phyloP scores from a whole-genome alignment of 352 stramenopile species.

The Globisporangium nunn region DNA sequence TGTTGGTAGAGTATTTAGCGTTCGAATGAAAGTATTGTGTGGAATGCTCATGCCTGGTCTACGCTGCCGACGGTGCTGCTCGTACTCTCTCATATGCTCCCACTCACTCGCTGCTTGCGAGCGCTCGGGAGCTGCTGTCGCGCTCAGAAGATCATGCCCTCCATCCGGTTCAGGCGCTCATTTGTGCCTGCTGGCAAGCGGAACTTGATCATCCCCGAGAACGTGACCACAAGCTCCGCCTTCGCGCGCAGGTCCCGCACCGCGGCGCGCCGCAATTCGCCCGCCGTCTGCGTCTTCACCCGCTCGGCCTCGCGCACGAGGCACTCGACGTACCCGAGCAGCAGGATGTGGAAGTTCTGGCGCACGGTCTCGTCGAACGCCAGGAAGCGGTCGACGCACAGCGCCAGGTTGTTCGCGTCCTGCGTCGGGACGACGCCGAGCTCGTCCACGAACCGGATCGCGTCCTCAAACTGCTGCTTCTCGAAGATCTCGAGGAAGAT shows the following conservation, averaged over 20 bases:
- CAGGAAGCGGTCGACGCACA: constrained; percentile 81
- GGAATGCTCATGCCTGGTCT: background rate
- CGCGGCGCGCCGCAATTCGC: constrained; percentile 38
- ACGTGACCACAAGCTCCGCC: constrained; percentile 79
- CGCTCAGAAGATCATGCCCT: constrained; percentile 81
- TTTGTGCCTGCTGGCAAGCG: constrained; percentile 73
- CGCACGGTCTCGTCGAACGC: constrained; percentile 74
- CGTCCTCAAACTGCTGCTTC: constrained; percentile 75
- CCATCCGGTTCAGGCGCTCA: constrained; percentile 81
- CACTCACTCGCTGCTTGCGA: too few relatives aligned
- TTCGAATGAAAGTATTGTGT: background rate
- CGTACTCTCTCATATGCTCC: background rate
- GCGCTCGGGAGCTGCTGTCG: too few relatives aligned
- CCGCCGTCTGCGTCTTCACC: constrained; percentile 57
- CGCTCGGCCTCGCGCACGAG: constrained; percentile 78
- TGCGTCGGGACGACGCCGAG: constrained; percentile 64
- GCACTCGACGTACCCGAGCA: constrained; percentile 85
- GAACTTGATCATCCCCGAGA: constrained; percentile 87
- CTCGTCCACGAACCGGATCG: constrained; percentile 79
- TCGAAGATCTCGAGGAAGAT: constrained; percentile 85
- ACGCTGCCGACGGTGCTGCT: background rate
- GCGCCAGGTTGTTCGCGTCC: constrained; percentile 41
- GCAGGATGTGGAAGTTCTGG: constrained; percentile 79
- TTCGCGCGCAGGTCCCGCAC: constrained; percentile 58
- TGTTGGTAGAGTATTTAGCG: constrained; percentile 2